A percentile compares a stretch with the other conserved stretches of the same genome.
phyloP scores from a whole-genome alignment of 805 yeast genomes.

The Candida pseudofarinosa region DNA sequence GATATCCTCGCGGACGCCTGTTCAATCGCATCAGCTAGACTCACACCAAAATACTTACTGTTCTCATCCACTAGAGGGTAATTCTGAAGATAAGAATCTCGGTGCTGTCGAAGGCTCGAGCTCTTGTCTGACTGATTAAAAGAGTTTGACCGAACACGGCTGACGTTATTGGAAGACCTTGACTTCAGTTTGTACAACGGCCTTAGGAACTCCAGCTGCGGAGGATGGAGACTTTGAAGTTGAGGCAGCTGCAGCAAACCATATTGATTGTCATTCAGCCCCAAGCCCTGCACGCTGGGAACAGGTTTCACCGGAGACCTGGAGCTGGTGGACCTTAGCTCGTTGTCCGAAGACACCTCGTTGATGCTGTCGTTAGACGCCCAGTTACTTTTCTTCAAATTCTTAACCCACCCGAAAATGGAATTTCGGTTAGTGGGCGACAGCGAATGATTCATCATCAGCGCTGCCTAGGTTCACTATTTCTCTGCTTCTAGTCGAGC shows the following conservation, averaged over 20 bases:
- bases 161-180: conserved; percentile 45
- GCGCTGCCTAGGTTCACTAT: neutral
- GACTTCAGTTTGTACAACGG: conserved; percentile 50
- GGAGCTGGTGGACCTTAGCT: conserved; percentile 3
- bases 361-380: conserved; percentile 36
- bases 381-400: conserved; percentile 33
- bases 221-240: conserved; percentile 3
- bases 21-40: conserved; percentile 63
- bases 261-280: conserved; percentile 1
- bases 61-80: conserved; percentile 42
- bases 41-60: conserved; percentile 71
- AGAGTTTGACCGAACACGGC: conserved; percentile 35
- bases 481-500: neutral
- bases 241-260: conserved; percentile 6
- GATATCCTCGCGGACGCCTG: conserved; percentile 77
- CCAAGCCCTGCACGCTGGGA: neutral
- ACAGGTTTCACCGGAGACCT: conserved; percentile 9
- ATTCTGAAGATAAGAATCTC: conserved; percentile 48
- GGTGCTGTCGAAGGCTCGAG: conserved; percentile 40
- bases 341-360: conserved; percentile 23
- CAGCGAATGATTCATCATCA: conserved; percentile 33
- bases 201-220: conserved; percentile 29
- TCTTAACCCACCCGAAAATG: conserved; percentile 44
- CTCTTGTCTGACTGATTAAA: conserved; percentile 24
- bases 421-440: conserved; percentile 37